Evolutionary conservation across 176 grass and related monocot species (phyloP).

Genomic region (Zea luxurians): DNA sequence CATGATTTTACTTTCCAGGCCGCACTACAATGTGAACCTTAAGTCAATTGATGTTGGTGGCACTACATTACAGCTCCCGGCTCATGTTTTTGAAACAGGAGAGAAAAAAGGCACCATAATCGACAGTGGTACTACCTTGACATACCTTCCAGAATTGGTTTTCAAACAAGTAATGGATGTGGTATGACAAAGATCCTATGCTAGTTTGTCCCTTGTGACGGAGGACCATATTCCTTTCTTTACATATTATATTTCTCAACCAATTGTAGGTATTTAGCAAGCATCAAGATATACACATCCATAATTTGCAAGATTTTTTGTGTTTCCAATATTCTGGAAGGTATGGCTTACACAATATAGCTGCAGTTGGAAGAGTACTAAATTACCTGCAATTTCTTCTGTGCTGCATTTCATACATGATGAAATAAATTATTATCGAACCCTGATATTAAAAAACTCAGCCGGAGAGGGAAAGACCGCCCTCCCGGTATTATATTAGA

Average conservation of each 20-base stretch:
- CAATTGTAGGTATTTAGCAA: conserved; percentile 68
- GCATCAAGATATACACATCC: conserved; percentile 73
- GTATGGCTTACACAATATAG: conserved; percentile 50
- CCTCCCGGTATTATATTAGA: no score
- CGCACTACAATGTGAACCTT: conserved; percentile 88
- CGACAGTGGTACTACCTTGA: conserved; percentile 92
- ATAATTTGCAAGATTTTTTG: conserved; percentile 68
- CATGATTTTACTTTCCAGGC: conserved; percentile 50
- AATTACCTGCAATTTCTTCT: conserved; percentile 24
- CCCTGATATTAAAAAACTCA: background rate
- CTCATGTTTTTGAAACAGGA: conserved; percentile 74
- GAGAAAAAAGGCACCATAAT: conserved; percentile 82
- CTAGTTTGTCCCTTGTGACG: conserved; percentile 23
- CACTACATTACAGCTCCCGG: conserved; percentile 66
- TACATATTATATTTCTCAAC: conserved; percentile 31
- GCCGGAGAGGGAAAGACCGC: no score
- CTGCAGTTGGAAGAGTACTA: conserved; percentile 2
- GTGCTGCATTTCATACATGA: background rate
- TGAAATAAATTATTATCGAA: background rate
- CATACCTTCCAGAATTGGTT: conserved; percentile 89
- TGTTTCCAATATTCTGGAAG: conserved; percentile 79
- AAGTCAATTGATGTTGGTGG: conserved; percentile 82
- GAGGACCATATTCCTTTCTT: conserved; percentile 29
- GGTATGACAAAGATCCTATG: conserved; percentile 47
- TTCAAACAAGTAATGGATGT: conserved; percentile 64